Evolutionary conservation across 2,329 filamentous ascomycete genomes (phyloP).

Genomic region (Aaosphaeria arxii): DNA sequence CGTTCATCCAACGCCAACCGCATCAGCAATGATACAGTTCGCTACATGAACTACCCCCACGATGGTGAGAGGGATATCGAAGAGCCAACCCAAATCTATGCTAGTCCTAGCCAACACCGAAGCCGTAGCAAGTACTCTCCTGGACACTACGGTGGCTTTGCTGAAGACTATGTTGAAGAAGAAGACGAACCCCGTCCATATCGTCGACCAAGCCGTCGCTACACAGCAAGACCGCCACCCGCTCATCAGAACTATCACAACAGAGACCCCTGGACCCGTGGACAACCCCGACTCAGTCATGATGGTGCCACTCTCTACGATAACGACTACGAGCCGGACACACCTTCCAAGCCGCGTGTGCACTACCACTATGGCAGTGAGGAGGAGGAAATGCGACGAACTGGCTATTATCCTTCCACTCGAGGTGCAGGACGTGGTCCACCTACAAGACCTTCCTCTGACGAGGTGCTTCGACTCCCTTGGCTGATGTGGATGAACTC

Average conservation of each 20-base stretch:
- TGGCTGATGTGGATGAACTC: constrained; percentile 38
- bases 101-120: not conserved
- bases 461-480: constrained; percentile 35
- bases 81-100: too few species aligned
- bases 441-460: constrained; percentile 22
- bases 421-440: constrained; percentile 16
- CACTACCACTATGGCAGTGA: constrained; percentile 23
- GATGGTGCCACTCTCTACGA: constrained; percentile 3
- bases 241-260: constrained; percentile 17
- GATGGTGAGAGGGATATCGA: too few species aligned
- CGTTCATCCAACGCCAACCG: not conserved
- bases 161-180: constrained; percentile 28
- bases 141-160: constrained; percentile 12
- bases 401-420: not conserved
- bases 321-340: constrained; percentile 15
- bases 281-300: not conserved
- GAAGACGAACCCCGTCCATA: constrained; percentile 20
- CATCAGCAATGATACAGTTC: not conserved
- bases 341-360: constrained; percentile 15
- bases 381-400: constrained; percentile 8
- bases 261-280: not conserved
- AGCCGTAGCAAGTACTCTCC: not conserved
- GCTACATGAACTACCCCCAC: not conserved
- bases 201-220: constrained; percentile 16
- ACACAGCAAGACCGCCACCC: constrained; percentile 21